Evolutionary conservation across 768 basidiomycete genomes (phyloP).

Genomic region (Coprinellus aureogranulatus): DNA sequence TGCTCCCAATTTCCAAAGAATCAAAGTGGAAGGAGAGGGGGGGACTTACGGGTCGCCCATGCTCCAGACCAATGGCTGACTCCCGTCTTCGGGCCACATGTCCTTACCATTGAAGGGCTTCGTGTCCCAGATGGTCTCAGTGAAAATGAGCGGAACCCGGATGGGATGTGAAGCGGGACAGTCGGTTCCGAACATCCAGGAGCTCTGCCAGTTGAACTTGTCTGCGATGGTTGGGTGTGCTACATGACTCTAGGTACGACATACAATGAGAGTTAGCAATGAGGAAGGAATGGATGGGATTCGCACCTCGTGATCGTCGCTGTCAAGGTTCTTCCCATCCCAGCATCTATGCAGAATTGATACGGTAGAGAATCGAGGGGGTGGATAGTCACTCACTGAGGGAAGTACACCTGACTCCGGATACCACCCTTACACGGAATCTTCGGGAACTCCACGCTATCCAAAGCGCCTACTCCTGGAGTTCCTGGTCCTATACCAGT

Average conservation of each 20-base stretch:
- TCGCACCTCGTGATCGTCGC: slow-evolving; percentile 5
- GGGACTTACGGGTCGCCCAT: slow-evolving; percentile 16
- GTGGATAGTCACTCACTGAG: not conserved
- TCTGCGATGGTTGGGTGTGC: slow-evolving; percentile 5
- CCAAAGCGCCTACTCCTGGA: slow-evolving; percentile 4
- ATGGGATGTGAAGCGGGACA: slow-evolving; percentile 12
- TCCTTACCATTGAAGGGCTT: slow-evolving; percentile 6
- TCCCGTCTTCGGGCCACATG: slow-evolving; percentile 10
- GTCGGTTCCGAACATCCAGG: slow-evolving; percentile 6
- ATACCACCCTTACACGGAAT: slow-evolving; percentile 3
- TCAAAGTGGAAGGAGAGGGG: not conserved
- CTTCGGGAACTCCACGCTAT: slow-evolving; percentile 4
- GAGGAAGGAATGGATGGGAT: no score
- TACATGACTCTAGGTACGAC: slow-evolving; percentile 5
- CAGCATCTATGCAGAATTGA: slow-evolving; percentile 10
- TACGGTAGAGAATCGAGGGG: not conserved
- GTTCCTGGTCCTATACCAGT: slow-evolving; percentile 10
- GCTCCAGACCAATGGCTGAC: slow-evolving; percentile 12
- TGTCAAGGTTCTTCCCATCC: slow-evolving; percentile 10
- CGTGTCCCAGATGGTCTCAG: slow-evolving; percentile 14
- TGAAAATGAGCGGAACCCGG: slow-evolving; percentile 12
- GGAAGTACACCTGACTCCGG: slow-evolving; percentile 10
- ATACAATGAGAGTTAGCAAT: no score
- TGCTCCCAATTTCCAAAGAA: no score
- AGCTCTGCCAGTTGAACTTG: not conserved